These are phyloP conservation scores for Cylindricascospora bacillispora DNA, from an alignment of 1,139 yeast genomes.

Conservation along the genomic window DNA sequence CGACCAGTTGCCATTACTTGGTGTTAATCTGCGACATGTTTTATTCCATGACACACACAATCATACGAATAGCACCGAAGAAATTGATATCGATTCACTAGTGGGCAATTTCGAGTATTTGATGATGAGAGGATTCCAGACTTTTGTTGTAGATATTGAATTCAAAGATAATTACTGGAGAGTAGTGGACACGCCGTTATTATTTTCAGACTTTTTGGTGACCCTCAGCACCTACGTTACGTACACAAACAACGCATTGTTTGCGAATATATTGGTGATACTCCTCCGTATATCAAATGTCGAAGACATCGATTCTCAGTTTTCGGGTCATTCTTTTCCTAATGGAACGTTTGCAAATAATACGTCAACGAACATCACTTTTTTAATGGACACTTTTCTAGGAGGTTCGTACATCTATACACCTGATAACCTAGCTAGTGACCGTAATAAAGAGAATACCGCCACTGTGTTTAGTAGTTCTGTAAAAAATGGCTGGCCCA, in stretches of 20 bases:
- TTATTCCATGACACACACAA: conserved; percentile 39
- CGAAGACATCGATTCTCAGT: not conserved
- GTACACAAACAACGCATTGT: conserved; percentile 42
- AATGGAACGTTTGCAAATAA: conserved; percentile 1
- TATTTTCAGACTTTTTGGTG: conserved; percentile 28
- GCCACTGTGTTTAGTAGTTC: conserved; percentile 11
- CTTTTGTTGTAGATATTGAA: conserved; percentile 49
- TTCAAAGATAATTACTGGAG: conserved; percentile 39
- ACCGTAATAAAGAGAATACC: conserved; percentile 15
- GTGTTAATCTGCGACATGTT: conserved; percentile 41
- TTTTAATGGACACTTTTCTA: conserved; percentile 9
- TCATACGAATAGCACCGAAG: conserved; percentile 27
- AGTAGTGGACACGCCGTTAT: conserved; percentile 46
- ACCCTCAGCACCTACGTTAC: conserved; percentile 25
- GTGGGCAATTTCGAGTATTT: conserved; percentile 24
- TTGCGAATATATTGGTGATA: conserved; percentile 42
- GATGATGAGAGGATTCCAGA: conserved; percentile 40
- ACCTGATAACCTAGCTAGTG: conserved; percentile 22
- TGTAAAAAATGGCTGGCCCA: conserved; percentile 29
- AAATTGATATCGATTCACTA: not conserved
- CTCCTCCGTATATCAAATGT: conserved; percentile 29
- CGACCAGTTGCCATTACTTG: conserved; percentile 44
- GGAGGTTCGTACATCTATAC: conserved; percentile 24
- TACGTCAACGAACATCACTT: conserved; percentile 6
- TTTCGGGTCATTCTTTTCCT: not conserved